These are phyloP conservation scores for Flaveria brownii DNA, from an alignment of 129 eudicot species.

Conservation along the genomic window DNA sequence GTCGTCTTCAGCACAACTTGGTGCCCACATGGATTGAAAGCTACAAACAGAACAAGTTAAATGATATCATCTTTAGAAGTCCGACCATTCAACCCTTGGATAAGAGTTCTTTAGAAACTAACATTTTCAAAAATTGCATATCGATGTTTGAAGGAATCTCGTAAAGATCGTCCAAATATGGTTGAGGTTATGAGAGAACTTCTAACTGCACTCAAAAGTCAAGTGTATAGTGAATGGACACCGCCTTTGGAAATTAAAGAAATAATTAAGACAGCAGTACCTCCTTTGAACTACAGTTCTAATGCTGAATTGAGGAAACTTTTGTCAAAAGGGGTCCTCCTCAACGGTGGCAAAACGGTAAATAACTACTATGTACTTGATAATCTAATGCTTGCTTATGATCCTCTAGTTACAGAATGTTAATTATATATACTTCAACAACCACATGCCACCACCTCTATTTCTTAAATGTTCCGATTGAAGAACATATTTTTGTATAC, in stretches of 20 bases:
- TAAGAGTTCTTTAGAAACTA: neutral
- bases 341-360: slow-evolving; percentile 15
- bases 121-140: slow-evolving; percentile 14
- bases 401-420: too few species aligned
- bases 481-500: too few species aligned
- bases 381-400: too few species aligned
- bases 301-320: neutral
- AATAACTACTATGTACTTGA: neutral
- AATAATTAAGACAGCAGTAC: neutral
- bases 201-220: neutral
- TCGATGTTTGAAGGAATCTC: slow-evolving; percentile 17
- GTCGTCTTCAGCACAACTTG: neutral
- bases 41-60: neutral
- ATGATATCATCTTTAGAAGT: slow-evolving; percentile 11
- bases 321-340: slow-evolving; percentile 9
- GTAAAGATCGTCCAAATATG: slow-evolving; percentile 23
- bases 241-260: neutral
- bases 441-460: too few species aligned
- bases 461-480: too few species aligned
- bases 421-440: too few species aligned
- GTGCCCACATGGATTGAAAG: slow-evolving; percentile 9
- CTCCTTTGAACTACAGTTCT: neutral
- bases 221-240: neutral
- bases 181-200: slow-evolving; percentile 14
- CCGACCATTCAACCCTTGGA: neutral